phyloP scores from a whole-genome alignment of 768 basidiomycete species.

The Mycena alexandri region DNA sequence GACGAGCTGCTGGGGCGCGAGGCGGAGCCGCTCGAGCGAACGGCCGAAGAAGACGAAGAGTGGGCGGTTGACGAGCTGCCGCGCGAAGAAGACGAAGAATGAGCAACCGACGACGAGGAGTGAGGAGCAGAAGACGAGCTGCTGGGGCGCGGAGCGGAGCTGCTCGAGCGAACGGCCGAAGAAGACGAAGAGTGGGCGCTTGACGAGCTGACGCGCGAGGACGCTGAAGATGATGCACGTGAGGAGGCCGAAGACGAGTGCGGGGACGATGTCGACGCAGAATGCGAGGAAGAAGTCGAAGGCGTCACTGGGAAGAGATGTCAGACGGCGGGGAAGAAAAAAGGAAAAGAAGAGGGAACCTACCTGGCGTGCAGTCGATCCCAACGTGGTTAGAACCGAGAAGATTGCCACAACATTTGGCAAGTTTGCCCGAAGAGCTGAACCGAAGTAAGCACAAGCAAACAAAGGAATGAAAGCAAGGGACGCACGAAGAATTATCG shows the following conservation, averaged over 20 bases:
- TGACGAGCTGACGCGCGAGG: conserved; percentile 1
- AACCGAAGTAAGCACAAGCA: neutral
- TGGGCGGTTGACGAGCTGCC: neutral
- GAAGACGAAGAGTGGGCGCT: no score
- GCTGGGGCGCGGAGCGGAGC: neutral
- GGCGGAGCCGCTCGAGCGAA: conserved; percentile 1
- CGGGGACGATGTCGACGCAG: neutral
- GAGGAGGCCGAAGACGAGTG: neutral
- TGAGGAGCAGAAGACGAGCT: conserved; percentile 6
- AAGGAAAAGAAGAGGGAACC: neutral
- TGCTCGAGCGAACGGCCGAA: neutral
- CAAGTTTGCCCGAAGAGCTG: conserved; percentile 14
- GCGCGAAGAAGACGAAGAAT: neutral
- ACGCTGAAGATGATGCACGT: neutral
- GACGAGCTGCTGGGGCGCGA: conserved; percentile 6
- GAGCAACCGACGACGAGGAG: neutral
- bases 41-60: neutral
- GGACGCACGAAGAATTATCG: conserved; percentile 15
- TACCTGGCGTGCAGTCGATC: conserved; percentile 17
- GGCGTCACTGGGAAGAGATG: neutral
- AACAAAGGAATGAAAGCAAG: neutral
- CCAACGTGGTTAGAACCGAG: conserved; percentile 5
- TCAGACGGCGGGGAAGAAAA: neutral
- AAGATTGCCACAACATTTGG: conserved; percentile 16
- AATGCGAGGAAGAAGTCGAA: neutral